phyloP scores from a whole-genome alignment of 805 yeast species.

The Candida glaebosa region DNA sequence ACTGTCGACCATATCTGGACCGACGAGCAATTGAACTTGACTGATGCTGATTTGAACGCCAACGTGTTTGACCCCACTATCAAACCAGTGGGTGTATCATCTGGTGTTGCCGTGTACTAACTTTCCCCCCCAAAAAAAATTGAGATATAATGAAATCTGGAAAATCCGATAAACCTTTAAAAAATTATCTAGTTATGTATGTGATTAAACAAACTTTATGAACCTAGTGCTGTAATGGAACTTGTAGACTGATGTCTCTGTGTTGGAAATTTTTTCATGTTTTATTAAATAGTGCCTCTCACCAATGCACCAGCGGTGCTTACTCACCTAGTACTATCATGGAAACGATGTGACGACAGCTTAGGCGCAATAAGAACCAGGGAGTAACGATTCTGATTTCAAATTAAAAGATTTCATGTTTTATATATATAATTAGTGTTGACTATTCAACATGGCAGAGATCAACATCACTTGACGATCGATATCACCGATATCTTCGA shows the following conservation, averaged over 20 bases:
- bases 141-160: no score
- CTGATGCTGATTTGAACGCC: constrained; percentile 59
- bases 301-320: no score
- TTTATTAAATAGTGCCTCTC: no score
- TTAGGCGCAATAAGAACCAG: no score
- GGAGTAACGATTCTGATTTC: no score
- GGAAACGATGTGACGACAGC: no score
- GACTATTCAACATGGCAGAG: background rate
- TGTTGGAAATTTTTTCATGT: no score
- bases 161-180: background rate
- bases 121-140: no score
- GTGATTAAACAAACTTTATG: background rate
- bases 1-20: constrained; percentile 80
- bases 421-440: background rate
- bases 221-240: no score
- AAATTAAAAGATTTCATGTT: no score
- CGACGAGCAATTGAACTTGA: constrained; percentile 64
- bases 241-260: no score
- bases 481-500: background rate
- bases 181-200: background rate
- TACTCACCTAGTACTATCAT: no score
- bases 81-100: constrained; percentile 63
- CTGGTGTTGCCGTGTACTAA: constrained; percentile 45
- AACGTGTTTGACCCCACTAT: constrained; percentile 65
- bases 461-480: background rate